These are phyloP conservation scores for Ophiocordyceps camponoti-floridani DNA, from an alignment of 2,329 filamentous ascomycete genomes.

Conservation along the genomic window DNA sequence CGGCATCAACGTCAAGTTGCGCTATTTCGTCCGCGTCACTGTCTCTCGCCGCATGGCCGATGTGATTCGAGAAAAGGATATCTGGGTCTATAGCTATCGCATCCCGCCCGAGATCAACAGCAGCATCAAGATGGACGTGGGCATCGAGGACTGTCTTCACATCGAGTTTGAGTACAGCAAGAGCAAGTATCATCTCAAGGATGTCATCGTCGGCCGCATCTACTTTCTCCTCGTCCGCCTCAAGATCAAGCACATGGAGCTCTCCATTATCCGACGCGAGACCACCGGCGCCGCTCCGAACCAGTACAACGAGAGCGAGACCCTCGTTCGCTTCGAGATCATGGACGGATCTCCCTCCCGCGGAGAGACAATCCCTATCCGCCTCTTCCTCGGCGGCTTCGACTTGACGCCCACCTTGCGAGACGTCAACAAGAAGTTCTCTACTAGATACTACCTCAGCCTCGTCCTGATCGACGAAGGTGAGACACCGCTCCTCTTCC, in stretches of 20 bases:
- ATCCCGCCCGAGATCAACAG: slow-evolving; percentile 96
- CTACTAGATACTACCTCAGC: slow-evolving; percentile 91
- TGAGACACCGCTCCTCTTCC: slow-evolving; percentile 17
- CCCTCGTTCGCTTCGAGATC: slow-evolving; percentile 94
- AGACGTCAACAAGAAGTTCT: slow-evolving; percentile 99
- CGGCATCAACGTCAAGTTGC: slow-evolving; percentile 97
- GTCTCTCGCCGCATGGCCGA: slow-evolving; percentile 95
- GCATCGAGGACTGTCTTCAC: slow-evolving; percentile 96
- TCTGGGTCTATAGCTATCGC: slow-evolving; percentile 98
- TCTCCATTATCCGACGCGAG: slow-evolving; percentile 92
- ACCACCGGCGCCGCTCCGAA: slow-evolving; percentile 94
- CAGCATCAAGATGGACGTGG: slow-evolving; percentile 99
- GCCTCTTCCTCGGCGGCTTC: slow-evolving; percentile 91
- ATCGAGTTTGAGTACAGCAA: slow-evolving; percentile 99
- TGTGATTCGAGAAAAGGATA: slow-evolving; percentile 95
- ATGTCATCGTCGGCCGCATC: slow-evolving; percentile 95
- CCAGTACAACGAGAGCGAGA: slow-evolving; percentile 99
- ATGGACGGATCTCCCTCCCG: slow-evolving; percentile 98
- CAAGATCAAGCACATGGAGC: slow-evolving; percentile 99
- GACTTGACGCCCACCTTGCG: slow-evolving; percentile 96
- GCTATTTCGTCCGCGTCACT: slow-evolving; percentile 94
- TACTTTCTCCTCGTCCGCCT: slow-evolving; percentile 93
- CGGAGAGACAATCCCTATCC: slow-evolving; percentile 87
- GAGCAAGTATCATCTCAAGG: slow-evolving; percentile 97
- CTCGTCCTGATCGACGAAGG: slow-evolving; percentile 91